Percentiles rank a stretch among this genome's conserved stretches.
Evolutionary conservation across 805 yeast genomes (phyloP).

Genomic region (Komagataella pastoris): DNA sequence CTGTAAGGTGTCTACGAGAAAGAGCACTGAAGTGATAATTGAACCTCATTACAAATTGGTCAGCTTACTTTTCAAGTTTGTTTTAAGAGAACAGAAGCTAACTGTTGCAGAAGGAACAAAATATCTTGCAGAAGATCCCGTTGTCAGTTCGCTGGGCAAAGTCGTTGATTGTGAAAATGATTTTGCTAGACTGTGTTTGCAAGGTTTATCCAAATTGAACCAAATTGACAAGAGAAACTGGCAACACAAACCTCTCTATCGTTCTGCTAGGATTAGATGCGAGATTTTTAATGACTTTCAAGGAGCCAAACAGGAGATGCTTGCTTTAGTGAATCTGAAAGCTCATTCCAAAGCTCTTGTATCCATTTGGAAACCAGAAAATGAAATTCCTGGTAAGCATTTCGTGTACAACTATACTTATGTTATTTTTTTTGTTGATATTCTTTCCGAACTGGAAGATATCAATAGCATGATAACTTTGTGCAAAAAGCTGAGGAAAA

Average conservation of each 20-base stretch:
- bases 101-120: constrained; percentile 22
- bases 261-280: constrained; percentile 49
- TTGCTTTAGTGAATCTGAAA: constrained; percentile 47
- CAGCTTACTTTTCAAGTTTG: constrained; percentile 44
- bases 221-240: constrained; percentile 68
- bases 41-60: constrained; percentile 71
- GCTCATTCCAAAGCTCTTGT: constrained; percentile 59
- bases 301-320: constrained; percentile 53
- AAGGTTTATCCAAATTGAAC: constrained; percentile 31
- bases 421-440: constrained; percentile 43
- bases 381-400: constrained; percentile 88
- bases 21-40: constrained; percentile 40
- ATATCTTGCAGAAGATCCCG: constrained; percentile 23
- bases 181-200: constrained; percentile 27
- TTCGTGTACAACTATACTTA: constrained; percentile 68
- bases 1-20: constrained; percentile 25
- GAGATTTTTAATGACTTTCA: constrained; percentile 38
- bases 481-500: constrained; percentile 63
- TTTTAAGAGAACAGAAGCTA: constrained; percentile 19
- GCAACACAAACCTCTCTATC: constrained; percentile 79
- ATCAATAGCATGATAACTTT: constrained; percentile 44
- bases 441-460: constrained; percentile 41
- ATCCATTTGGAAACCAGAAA: constrained; percentile 87
- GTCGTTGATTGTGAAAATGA: constrained; percentile 5
- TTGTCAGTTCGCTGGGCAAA: constrained; percentile 8